Conservation (phyloP, 495 filamentous ascomycete species). For the Apiosordaria backusii region DNA sequence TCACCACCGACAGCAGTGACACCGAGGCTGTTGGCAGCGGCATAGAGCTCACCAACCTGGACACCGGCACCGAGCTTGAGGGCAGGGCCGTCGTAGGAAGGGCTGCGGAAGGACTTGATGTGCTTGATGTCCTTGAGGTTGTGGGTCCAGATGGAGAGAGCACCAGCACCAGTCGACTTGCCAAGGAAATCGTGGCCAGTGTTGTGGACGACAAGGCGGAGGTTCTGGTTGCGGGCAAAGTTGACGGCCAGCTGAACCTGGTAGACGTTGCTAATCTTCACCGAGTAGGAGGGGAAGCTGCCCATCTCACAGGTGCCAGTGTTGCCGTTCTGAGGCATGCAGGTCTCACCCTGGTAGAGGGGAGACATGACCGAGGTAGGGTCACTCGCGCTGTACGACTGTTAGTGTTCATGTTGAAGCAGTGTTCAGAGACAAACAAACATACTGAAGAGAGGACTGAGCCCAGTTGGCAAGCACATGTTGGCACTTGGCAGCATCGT, state of each 20-base stretch:
- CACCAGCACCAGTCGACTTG: conserved; percentile 47
- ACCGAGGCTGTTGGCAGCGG: conserved; percentile 42
- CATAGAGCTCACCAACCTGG: conserved; percentile 50
- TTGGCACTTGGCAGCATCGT: conserved; percentile 40
- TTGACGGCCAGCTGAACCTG: conserved; percentile 58
- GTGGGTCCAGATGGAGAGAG: conserved; percentile 59
- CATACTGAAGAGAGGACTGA: conserved; percentile 15
- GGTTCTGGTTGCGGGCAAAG: conserved; percentile 55
- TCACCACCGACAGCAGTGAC: conserved; percentile 52
- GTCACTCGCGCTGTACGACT: conserved; percentile 8
- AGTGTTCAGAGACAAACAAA: neutral
- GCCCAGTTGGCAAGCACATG: conserved; percentile 36
- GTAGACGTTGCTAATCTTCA: conserved; percentile 52
- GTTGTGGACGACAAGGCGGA: conserved; percentile 62
- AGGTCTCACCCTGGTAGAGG: conserved; percentile 35
- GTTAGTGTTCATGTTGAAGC: neutral
- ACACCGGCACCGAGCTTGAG: conserved; percentile 59
- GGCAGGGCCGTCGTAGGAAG: conserved; percentile 46
- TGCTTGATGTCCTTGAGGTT: conserved; percentile 34
- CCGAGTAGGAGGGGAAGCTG: conserved; percentile 55
- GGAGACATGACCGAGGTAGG: conserved; percentile 22
- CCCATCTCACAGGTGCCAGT: conserved; percentile 50
- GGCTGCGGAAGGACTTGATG: conserved; percentile 15
- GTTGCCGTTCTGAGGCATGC: conserved; percentile 34
- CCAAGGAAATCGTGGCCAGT: conserved; percentile 65